Percentiles rank a stretch among this genome's conserved stretches.
phyloP scores from a whole-genome alignment of 2,329 filamentous ascomycete genomes.

The Exophiala xenobiotica region DNA sequence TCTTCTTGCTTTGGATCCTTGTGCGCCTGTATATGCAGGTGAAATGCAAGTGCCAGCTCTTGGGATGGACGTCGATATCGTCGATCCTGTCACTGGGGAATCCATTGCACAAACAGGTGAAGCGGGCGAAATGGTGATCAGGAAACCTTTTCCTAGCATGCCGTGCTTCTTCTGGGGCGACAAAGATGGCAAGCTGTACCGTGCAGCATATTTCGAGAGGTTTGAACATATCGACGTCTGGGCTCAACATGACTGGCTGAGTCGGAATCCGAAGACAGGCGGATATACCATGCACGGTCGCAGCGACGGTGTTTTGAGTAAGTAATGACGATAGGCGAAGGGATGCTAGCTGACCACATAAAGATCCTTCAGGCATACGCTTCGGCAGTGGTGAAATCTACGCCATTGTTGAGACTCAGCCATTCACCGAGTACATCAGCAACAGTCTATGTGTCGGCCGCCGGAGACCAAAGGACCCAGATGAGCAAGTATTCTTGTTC shows the following conservation, averaged over 20 bases:
- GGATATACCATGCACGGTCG: conserved; percentile 47
- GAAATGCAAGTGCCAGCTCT: conserved; percentile 49
- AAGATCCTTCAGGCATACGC: conserved; percentile 46
- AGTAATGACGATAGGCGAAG: neutral
- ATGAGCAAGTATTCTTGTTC: conserved; percentile 45
- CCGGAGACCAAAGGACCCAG: conserved; percentile 36
- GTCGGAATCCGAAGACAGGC: conserved; percentile 42
- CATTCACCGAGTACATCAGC: conserved; percentile 35
- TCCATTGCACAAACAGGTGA: conserved; percentile 32
- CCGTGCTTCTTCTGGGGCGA: conserved; percentile 49
- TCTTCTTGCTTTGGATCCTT: conserved; percentile 45
- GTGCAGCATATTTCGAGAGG: conserved; percentile 47
- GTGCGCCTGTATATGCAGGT: conserved; percentile 44
- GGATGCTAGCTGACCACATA: no score
- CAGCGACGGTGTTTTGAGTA: conserved; percentile 46
- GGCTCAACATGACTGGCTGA: conserved; percentile 51
- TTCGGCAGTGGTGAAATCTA: conserved; percentile 51
- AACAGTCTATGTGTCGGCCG: conserved; percentile 43
- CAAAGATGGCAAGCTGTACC: conserved; percentile 41
- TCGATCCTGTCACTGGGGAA: conserved; percentile 39
- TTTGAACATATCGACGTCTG: conserved; percentile 42
- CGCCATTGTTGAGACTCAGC: conserved; percentile 44
- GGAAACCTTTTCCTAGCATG: conserved; percentile 49
- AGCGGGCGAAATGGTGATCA: conserved; percentile 48
- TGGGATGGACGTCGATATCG: conserved; percentile 49